Base-by-base conservation (phyloP, 108 stramenopile species). In the Stephanodiscus triporus region DNA sequence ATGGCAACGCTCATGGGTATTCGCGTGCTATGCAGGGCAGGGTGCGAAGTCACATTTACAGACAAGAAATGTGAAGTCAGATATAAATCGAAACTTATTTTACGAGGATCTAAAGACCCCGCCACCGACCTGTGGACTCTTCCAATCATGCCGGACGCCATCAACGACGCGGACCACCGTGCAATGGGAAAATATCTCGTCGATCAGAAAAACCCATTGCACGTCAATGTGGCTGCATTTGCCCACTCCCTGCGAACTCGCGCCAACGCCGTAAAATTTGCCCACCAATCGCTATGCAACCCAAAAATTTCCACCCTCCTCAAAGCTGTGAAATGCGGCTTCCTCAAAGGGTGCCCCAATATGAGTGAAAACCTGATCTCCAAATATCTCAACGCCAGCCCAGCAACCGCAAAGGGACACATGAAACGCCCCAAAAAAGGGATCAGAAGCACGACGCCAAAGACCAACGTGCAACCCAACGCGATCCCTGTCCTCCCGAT, bases 101-200 rank as follows among this genome's bases (percentile, higher is more conserved):
- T 68, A 6, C 20, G 16, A 1, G 75, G 75, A 10, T 63, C 40
- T 37, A 34, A 56, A 16, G 24, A 69, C 30, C 67, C 57, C 1
- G 13, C 13, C 6, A 69, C 68, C 1, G 75, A 60, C 2, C 53
- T 76, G 16, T 76, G 75, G 75, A 43, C 37, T 0, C 17, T 75
- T 0, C 74, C 66, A 20, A 42, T 50, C 30, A 72, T 49, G 11
- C 45, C 59, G 16, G 22, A 38, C 4, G 61, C 29, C 19, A 22
- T 72, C 0, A 27, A 45, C 22, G 43, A 34, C 32, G 32, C 32
- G 32, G 4, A 2, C 32, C 32, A 34, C 32, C 2, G 32, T 34
- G 32, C 32, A n/a, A n/a, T n/a, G n/a, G n/a, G n/a, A n/a, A n/a
- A n/a, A n/a, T n/a, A n/a, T n/a, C n/a, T n/a, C n/a, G n/a, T n/a